Base-by-base conservation (phyloP, 768 basidiomycete species). In the Boletus rubescentipes region DNA sequence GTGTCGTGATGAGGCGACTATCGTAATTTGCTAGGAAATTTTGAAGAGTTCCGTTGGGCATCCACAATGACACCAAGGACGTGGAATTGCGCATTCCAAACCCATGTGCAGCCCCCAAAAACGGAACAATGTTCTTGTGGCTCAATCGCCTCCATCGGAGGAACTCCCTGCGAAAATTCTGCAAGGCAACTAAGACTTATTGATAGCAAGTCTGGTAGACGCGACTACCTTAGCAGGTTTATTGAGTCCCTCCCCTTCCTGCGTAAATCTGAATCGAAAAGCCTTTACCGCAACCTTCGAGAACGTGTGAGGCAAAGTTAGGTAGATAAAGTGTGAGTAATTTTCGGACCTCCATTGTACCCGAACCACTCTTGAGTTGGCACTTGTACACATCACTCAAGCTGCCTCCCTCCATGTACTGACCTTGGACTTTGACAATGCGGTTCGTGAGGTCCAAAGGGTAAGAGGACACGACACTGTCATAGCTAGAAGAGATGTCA, bases 61-160 rank as follows among this genome's bases (percentile, higher is more conserved):
- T 57, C 69, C 69, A 70, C 9, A 60, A 56, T 12, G 64, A 66
- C 18, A 70, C 69, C 54, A 71, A 60, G 5, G 68, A 67, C 0
- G 26, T 49, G 32, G 59, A 51, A 26, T 36, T 50, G 6, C 32
- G 55, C 31, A 58, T 58, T 15, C 69, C 69, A 53, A 70, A 70
- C 26, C 61, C 64, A 6, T 49, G 20, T 0, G 57, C 57, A n/a
- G 60, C 50, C 18, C 69, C 69, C 32, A 60, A 54, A 21, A 69
- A 56, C 1, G 66, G 66, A 8, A 70, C 49, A 2, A 70, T 51
- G 21, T 67, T 61, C 21, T 36, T 38, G 48, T 70, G 69, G 8
- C 40, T 30, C 4, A 70, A 42, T 40, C 35, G 44, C 37, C 38
- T 61, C 69, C 64, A 70, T 4, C 64, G 46, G 12, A 53, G 44